Evolutionary conservation across 2,329 filamentous ascomycete species (phyloP).

Genomic region (Dendryphion nanum): DNA sequence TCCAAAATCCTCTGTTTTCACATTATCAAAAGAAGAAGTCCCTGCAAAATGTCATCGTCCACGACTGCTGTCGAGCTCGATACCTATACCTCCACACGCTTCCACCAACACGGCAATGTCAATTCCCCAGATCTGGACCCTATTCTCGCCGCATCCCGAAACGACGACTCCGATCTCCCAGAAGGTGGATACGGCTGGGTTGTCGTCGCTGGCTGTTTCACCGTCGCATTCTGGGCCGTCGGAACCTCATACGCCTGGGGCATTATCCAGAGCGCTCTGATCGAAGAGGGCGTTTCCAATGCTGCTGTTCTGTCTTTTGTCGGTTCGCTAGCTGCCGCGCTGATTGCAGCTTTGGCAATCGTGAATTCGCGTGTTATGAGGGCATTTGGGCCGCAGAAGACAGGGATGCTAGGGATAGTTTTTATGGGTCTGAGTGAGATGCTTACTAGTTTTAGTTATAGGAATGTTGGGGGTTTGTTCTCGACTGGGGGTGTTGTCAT

Average conservation of each 20-base stretch:
- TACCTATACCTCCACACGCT: too few species aligned
- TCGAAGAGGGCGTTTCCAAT: background rate
- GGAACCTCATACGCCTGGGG: background rate
- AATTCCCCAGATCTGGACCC: too few species aligned
- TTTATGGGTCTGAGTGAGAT: background rate
- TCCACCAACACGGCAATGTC: too few species aligned
- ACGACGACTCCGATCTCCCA: background rate
- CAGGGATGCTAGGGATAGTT: background rate
- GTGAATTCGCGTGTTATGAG: background rate
- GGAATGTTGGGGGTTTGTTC: background rate
- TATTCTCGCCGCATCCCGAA: too few species aligned
- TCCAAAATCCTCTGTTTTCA: too few species aligned
- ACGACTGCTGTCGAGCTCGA: too few species aligned
- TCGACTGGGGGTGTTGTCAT: background rate
- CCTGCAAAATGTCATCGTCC: too few species aligned
- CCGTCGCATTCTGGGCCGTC: background rate
- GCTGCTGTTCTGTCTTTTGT: background rate
- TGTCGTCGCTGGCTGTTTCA: background rate
- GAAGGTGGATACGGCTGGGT: background rate
- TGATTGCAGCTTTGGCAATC: background rate
- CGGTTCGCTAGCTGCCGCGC: background rate
- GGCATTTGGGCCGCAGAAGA: background rate
- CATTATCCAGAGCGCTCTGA: background rate
- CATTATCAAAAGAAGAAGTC: too few species aligned
- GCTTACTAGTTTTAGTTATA: background rate